Conservation (phyloP, 2,329 filamentous ascomycete species). For the Cladosporium sp. region DNA sequence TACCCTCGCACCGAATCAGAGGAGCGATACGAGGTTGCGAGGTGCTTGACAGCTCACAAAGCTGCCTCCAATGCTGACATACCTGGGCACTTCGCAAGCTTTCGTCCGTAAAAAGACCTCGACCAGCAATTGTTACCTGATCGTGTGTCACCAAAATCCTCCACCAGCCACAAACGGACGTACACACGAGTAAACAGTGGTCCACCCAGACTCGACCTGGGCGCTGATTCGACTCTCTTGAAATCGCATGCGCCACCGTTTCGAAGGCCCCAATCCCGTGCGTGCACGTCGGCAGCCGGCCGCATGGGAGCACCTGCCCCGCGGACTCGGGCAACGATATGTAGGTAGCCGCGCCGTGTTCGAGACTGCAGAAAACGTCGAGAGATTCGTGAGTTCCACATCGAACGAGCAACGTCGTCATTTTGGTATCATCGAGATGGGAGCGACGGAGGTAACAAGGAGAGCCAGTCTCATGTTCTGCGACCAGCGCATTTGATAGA, state of each 20-base stretch:
- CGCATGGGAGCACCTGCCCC: slow-evolving; percentile 1
- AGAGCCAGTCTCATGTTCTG: background rate
- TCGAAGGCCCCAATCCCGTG: background rate
- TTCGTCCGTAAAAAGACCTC: background rate
- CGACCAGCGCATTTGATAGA: background rate
- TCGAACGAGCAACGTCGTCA: background rate
- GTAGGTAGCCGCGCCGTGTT: background rate
- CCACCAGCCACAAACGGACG: background rate
- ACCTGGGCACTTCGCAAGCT: background rate
- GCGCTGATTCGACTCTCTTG: background rate
- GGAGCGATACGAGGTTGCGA: background rate
- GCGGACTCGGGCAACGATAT: background rate
- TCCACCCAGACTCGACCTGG: no score
- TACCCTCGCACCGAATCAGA: background rate
- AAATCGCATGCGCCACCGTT: background rate
- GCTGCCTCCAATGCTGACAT: no score
- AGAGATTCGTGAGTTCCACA: background rate
- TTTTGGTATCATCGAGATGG: background rate
- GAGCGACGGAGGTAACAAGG: background rate
- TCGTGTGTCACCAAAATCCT: background rate
- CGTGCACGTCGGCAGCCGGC: background rate
- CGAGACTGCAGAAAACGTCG: background rate
- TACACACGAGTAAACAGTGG: background rate
- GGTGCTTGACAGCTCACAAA: background rate
- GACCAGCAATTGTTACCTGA: background rate